Conservation (phyloP, 345 rosid genomes). For the Lumnitzera racemosa region DNA sequence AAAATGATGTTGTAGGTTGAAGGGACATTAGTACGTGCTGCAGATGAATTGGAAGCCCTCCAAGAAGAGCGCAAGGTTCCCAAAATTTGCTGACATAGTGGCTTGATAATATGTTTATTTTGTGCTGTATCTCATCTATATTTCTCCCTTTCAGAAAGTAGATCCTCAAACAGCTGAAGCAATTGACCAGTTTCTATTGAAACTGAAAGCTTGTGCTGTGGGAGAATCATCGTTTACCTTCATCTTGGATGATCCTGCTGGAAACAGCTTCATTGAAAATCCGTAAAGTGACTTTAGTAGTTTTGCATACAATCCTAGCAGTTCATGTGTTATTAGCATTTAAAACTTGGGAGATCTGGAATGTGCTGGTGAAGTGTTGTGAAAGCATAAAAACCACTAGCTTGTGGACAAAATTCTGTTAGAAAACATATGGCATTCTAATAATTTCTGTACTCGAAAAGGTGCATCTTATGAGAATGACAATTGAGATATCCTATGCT, state of each 20-base stretch:
- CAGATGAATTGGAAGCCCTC: constrained; percentile 76
- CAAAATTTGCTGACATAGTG: constrained; percentile 4
- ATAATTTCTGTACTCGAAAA: too few species aligned
- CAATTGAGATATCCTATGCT: too few species aligned
- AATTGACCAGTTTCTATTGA: constrained; percentile 68
- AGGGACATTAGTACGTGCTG: constrained; percentile 73
- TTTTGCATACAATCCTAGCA: too few species aligned
- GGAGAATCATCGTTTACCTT: constrained; percentile 60
- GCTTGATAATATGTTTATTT: constrained; percentile 1
- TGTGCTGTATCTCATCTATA: constrained; percentile 1
- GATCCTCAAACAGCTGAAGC: constrained; percentile 87
- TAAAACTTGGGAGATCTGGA: too few species aligned
- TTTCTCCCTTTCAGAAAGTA: constrained; percentile 52
- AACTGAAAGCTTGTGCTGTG: constrained; percentile 71
- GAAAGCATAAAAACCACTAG: too few species aligned
- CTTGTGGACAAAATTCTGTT: too few species aligned
- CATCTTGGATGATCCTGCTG: constrained; percentile 87
- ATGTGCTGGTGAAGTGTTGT: too few species aligned
- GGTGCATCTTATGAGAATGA: too few species aligned
- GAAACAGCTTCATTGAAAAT: constrained; percentile 93
- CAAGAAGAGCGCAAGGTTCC: constrained; percentile 87
- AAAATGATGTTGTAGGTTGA: constrained; percentile 38
- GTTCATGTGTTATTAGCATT: too few species aligned
- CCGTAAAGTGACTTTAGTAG: constrained; percentile 37
- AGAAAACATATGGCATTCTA: too few species aligned